phyloP scores from a whole-genome alignment of 1,284 basidiomycete genomes.

The Ustilago hordei region DNA sequence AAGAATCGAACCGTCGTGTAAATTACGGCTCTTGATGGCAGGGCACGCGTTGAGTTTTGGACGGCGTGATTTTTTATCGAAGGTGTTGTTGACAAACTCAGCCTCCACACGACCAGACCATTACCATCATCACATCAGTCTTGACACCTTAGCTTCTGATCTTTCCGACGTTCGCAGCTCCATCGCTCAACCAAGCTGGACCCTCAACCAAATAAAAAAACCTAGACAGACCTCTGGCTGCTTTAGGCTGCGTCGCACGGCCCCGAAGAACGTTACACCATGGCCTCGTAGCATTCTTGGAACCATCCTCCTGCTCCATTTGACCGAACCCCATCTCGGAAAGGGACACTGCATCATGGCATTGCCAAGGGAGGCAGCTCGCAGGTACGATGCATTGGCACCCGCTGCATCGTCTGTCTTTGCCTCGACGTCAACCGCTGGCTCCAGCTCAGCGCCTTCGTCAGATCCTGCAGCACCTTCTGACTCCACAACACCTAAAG shows the following conservation, averaged over 20 bases:
- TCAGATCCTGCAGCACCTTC: slow-evolving; percentile 5
- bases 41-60: slow-evolving; percentile 16
- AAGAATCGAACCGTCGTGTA: slow-evolving; percentile 15
- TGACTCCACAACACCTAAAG: not conserved
- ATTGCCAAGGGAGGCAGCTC: slow-evolving; percentile 44
- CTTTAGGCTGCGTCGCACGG: too few relatives aligned
- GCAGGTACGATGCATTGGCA: slow-evolving; percentile 31
- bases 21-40: not conserved
- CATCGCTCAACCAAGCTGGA: not conserved
- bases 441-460: not conserved
- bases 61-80: slow-evolving; percentile 17
- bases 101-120: slow-evolving; percentile 35
- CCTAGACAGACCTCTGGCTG: too few relatives aligned
- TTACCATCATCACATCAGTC: not conserved
- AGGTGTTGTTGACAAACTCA: slow-evolving; percentile 29
- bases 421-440: slow-evolving; percentile 11
- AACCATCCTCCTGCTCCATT: slow-evolving; percentile 13
- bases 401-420: slow-evolving; percentile 5
- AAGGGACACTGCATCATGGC: slow-evolving; percentile 17
- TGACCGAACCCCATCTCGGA: not conserved
- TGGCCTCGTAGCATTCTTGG: slow-evolving; percentile 12
- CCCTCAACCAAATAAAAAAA: not conserved
- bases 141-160: not conserved
- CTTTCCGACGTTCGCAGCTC: not conserved
- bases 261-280: not conserved